phyloP scores from a whole-genome alignment of 2,329 filamentous ascomycete genomes.

The Rosellinia necatrix region DNA sequence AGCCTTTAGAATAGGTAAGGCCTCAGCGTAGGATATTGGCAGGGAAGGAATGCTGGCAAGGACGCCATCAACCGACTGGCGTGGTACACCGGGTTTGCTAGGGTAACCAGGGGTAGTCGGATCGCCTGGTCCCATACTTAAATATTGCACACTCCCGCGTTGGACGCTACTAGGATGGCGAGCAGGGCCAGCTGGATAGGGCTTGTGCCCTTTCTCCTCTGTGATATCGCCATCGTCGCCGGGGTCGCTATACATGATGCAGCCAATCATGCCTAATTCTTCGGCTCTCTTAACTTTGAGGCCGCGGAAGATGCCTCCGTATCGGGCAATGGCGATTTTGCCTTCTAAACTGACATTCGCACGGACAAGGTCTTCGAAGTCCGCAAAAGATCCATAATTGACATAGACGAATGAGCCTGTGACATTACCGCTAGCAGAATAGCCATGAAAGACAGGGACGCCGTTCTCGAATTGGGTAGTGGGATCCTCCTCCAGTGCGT shows the following conservation, averaged over 20 bases:
- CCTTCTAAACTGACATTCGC: slow-evolving; percentile 77
- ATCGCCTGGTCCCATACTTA: slow-evolving; percentile 72
- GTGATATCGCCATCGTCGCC: slow-evolving; percentile 85
- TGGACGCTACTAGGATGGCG: slow-evolving; percentile 89
- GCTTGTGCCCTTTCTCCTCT: slow-evolving; percentile 76
- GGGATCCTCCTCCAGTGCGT: slow-evolving; percentile 80
- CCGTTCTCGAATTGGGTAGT: slow-evolving; percentile 74
- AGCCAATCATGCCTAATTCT: slow-evolving; percentile 86
- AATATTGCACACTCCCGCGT: slow-evolving; percentile 81
- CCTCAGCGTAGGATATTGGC: slow-evolving; percentile 87
- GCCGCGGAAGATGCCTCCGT: slow-evolving; percentile 85
- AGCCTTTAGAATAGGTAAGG: slow-evolving; percentile 83
- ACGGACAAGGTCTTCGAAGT: slow-evolving; percentile 79
- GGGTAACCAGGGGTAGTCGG: slow-evolving; percentile 94
- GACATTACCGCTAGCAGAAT: slow-evolving; percentile 89
- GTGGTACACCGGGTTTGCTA: slow-evolving; percentile 84
- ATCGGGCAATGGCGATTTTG: slow-evolving; percentile 86
- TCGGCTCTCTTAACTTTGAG: slow-evolving; percentile 92
- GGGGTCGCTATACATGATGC: slow-evolving; percentile 84
- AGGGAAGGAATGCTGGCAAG: slow-evolving; percentile 88
- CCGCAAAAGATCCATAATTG: slow-evolving; percentile 86
- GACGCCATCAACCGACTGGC: slow-evolving; percentile 68
- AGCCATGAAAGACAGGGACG: slow-evolving; percentile 92
- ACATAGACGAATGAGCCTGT: slow-evolving; percentile 86
- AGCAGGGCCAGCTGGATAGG: slow-evolving; percentile 86